A percentile compares a stretch with the other conserved stretches of the same genome.
Evolutionary conservation across 1,284 basidiomycete species (phyloP).

Genomic region (Apiotrichum veenhuisii): DNA sequence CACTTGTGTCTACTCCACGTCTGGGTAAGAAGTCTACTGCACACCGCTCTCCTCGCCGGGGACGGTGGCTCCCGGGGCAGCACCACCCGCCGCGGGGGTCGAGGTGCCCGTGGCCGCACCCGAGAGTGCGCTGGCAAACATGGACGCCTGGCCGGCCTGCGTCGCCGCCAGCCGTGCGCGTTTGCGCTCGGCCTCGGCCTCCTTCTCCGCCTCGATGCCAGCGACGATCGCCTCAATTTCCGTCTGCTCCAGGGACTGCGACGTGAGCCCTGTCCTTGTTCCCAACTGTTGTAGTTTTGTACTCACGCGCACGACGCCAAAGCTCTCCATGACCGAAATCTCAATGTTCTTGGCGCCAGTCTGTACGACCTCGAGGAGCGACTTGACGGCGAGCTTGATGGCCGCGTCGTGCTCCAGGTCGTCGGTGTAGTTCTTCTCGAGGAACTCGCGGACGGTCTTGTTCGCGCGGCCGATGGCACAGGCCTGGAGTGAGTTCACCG

Average conservation of each 20-base stretch:
- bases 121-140: slow-evolving; percentile 34
- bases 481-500: slow-evolving; percentile 57
- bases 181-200: slow-evolving; percentile 89
- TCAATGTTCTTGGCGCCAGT: slow-evolving; percentile 99
- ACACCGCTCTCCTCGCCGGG: slow-evolving; percentile 41
- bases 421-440: slow-evolving; percentile 98
- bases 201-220: slow-evolving; percentile 92
- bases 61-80: slow-evolving; percentile 26
- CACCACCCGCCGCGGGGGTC: slow-evolving; percentile 23
- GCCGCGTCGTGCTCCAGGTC: slow-evolving; percentile 81
- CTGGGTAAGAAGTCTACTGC: slow-evolving; percentile 28
- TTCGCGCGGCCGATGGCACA: slow-evolving; percentile 96
- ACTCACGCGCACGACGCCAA: slow-evolving; percentile 81
- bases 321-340: slow-evolving; percentile 92
- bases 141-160: slow-evolving; percentile 46
- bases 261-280: slow-evolving; percentile 2
- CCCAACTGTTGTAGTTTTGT: background rate
- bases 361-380: slow-evolving; percentile 94
- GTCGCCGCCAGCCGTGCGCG: slow-evolving; percentile 70
- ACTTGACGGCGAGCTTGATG: slow-evolving; percentile 94
- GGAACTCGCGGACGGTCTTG: slow-evolving; percentile 96
- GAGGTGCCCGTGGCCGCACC: slow-evolving; percentile 22
- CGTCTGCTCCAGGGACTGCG: slow-evolving; percentile 71
- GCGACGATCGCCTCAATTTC: slow-evolving; percentile 88
- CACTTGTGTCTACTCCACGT: background rate